phyloP scores from a whole-genome alignment of 2,329 filamentous ascomycete genomes.

The Emergomyces orientalis region DNA sequence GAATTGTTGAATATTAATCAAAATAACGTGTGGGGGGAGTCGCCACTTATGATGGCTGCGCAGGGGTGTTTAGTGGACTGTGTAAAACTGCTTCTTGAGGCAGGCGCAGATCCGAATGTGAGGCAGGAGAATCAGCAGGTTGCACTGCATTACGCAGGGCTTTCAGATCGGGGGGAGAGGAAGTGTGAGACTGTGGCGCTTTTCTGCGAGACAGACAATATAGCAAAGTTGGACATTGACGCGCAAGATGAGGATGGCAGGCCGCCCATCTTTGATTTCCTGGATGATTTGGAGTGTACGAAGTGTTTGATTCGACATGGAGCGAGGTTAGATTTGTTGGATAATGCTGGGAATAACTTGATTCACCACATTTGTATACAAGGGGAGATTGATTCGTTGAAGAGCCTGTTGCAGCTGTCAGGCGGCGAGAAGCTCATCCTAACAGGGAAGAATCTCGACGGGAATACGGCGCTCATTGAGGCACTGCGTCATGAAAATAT shows the following conservation, averaged over 20 bases:
- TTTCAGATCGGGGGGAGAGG: constrained; percentile 10
- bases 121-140: constrained; percentile 14
- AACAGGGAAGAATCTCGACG: constrained; percentile 11
- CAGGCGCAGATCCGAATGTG: constrained; percentile 13
- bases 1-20: constrained; percentile 10
- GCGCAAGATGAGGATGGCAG: constrained; percentile 15
- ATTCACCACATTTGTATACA: constrained; percentile 16
- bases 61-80: constrained; percentile 13
- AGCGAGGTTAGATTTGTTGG: constrained; percentile 13
- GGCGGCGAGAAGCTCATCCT: constrained; percentile 2
- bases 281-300: constrained; percentile 14
- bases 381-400: constrained; percentile 7
- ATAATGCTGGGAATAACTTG: constrained; percentile 13
- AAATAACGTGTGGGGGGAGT: constrained; percentile 14
- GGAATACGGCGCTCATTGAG: constrained; percentile 14
- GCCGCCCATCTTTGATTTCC: constrained; percentile 15
- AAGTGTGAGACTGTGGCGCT: constrained; percentile 12
- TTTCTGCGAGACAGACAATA: constrained; percentile 7
- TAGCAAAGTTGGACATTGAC: constrained; percentile 8
- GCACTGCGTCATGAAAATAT: constrained; percentile 13
- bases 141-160: constrained; percentile 14
- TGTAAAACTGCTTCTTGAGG: constrained; percentile 12
- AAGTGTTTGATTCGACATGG: constrained; percentile 11
- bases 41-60: constrained; percentile 15
- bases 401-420: constrained; percentile 8